These are phyloP conservation scores for Cucumis hystrix DNA, from an alignment of 306 rosid genomes.

Conservation along the genomic window DNA sequence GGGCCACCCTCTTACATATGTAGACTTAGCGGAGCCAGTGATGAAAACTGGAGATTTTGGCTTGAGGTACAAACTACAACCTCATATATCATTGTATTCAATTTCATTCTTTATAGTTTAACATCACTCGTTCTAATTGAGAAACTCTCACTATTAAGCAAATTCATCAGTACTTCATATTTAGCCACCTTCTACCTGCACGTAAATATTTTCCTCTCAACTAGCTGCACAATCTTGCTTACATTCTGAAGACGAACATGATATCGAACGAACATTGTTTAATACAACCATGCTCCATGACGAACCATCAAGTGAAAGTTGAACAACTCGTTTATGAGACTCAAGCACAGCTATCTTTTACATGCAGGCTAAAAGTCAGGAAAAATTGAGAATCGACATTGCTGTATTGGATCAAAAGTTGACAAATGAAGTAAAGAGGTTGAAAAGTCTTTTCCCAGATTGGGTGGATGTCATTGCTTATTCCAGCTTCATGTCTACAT, in stretches of 20 bases:
- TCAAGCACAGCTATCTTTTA: not conserved
- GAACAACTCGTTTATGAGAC: not conserved
- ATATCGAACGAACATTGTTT: not conserved
- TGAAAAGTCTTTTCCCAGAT: slow-evolving; percentile 65
- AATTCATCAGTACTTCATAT: not conserved
- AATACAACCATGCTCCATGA: no score
- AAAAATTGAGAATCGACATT: slow-evolving; percentile 60
- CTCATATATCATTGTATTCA: not conserved
- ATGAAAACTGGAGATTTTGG: slow-evolving; percentile 83
- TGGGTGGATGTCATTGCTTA: slow-evolving; percentile 75
- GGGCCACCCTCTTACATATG: slow-evolving; percentile 76
- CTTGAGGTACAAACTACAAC: slow-evolving; percentile 44
- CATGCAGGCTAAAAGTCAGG: slow-evolving; percentile 51
- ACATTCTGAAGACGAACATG: not conserved
- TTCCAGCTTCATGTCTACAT: slow-evolving; percentile 66
- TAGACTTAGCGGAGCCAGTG: slow-evolving; percentile 70
- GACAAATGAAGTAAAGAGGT: slow-evolving; percentile 44
- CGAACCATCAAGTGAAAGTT: not conserved
- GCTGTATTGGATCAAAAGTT: slow-evolving; percentile 76
- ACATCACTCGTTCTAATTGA: not conserved
- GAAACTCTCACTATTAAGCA: not conserved
- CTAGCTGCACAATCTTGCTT: not conserved
- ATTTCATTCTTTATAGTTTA: not conserved
- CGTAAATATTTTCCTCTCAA: not conserved
- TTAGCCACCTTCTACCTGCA: not conserved